These are phyloP conservation scores for Lagenidium giganteum DNA, from an alignment of 352 stramenopile species.

Conservation along the genomic window DNA sequence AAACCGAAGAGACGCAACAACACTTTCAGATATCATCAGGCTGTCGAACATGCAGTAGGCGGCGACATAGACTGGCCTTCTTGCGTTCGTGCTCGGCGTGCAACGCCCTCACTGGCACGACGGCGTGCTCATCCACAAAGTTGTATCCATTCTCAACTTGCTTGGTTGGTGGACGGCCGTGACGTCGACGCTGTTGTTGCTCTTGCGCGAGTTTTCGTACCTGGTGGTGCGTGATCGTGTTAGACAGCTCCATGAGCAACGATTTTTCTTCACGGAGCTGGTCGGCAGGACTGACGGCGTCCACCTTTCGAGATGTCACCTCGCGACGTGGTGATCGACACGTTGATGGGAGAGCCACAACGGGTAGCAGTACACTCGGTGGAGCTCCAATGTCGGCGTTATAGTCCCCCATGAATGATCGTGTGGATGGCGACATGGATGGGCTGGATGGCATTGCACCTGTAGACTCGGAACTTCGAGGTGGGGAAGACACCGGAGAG, in stretches of 20 bases:
- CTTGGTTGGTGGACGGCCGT: slow-evolving; percentile 31
- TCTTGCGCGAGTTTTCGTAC: slow-evolving; percentile 11
- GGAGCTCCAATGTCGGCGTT: too few relatives aligned
- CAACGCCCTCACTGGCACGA: slow-evolving; percentile 15
- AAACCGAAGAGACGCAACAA: too few relatives aligned
- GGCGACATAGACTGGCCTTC: slow-evolving; percentile 28
- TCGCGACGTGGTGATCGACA: too few relatives aligned
- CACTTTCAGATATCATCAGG: too few relatives aligned
- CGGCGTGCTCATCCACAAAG: slow-evolving; percentile 29
- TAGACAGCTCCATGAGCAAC: slow-evolving; percentile 15
- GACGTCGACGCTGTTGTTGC: slow-evolving; percentile 27
- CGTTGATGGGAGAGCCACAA: too few relatives aligned
- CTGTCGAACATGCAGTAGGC: slow-evolving; percentile 36
- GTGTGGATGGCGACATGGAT: too few relatives aligned
- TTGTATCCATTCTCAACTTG: slow-evolving; percentile 24
- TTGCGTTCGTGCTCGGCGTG: slow-evolving; percentile 30
- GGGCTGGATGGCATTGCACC: too few relatives aligned
- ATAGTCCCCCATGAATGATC: too few relatives aligned
- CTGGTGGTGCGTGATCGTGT: too few relatives aligned
- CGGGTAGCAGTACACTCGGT: too few relatives aligned
- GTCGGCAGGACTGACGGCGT: slow-evolving; percentile 5
- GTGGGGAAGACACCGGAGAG: too few relatives aligned
- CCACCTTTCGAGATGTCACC: background rate
- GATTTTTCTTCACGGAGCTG: slow-evolving; percentile 31
- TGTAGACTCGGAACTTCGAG: too few relatives aligned